These are phyloP conservation scores for Agastache rugosa DNA, from an alignment of 257 asterid genomes.

Conservation along the genomic window DNA sequence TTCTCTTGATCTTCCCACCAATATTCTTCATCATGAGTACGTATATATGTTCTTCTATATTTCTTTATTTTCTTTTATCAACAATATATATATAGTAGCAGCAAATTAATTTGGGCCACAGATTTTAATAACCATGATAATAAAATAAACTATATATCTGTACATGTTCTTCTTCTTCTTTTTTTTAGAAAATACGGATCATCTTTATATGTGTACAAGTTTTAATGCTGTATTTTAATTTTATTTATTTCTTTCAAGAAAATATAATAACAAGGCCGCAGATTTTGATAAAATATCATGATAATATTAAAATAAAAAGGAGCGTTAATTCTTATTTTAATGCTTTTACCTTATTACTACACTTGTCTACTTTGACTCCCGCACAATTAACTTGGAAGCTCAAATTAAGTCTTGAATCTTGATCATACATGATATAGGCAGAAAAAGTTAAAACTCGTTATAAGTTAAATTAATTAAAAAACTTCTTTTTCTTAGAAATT, in stretches of 20 bases:
- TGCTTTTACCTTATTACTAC: too few relatives aligned
- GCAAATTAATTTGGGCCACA: neutral
- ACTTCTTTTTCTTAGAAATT: too few relatives aligned
- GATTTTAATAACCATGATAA: neutral
- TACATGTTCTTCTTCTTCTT: too few relatives aligned
- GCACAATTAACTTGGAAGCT: neutral
- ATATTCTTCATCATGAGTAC: constrained; percentile 64
- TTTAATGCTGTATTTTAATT: neutral
- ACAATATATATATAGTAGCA: neutral
- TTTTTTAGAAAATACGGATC: too few relatives aligned
- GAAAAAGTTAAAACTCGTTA: too few relatives aligned
- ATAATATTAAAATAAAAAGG: too few relatives aligned
- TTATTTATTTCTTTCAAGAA: neutral
- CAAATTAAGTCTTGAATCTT: neutral
- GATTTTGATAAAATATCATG: too few relatives aligned
- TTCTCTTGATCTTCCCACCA: constrained; percentile 54
- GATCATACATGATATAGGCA: too few relatives aligned
- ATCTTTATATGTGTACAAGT: too few relatives aligned
- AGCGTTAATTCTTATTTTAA: too few relatives aligned
- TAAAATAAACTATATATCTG: neutral
- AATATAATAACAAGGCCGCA: too few relatives aligned
- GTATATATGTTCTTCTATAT: neutral
- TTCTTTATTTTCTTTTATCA: neutral
- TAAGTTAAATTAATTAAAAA: too few relatives aligned
- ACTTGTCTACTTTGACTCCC: neutral